These are phyloP conservation scores for Chytridium lagenaria DNA, from an alignment of 371 early-diverging fungal species.

Conservation along the genomic window DNA sequence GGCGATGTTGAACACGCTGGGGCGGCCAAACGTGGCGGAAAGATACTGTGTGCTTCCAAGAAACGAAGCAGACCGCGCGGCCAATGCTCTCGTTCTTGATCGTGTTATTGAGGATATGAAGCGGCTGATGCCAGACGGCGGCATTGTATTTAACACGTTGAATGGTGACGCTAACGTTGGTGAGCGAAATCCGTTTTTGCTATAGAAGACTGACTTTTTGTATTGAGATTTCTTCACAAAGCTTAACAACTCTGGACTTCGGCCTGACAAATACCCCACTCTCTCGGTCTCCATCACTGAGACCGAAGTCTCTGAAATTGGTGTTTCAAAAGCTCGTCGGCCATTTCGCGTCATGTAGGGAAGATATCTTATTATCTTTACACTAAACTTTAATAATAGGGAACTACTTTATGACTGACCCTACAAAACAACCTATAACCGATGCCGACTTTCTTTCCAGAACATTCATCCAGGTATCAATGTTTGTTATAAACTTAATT, in stretches of 20 bases:
- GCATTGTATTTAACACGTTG: slow-evolving; percentile 18
- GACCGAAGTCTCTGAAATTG: slow-evolving; percentile 21
- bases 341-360: slow-evolving; percentile 18
- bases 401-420: slow-evolving; percentile 28
- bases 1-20: slow-evolving; percentile 18
- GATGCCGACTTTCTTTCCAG: background rate
- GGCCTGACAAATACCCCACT: slow-evolving; percentile 16
- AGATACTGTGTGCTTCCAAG: slow-evolving; percentile 13
- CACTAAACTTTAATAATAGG: background rate
- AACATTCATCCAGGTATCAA: slow-evolving; percentile 3
- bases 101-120: slow-evolving; percentile 13
- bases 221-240: slow-evolving; percentile 9
- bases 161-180: slow-evolving; percentile 26
- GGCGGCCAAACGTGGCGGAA: slow-evolving; percentile 7
- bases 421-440: background rate
- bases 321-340: slow-evolving; percentile 18
- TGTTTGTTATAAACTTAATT: background rate
- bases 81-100: background rate
- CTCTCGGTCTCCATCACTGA: slow-evolving; percentile 23
- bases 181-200: background rate
- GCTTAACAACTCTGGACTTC: slow-evolving; percentile 10
- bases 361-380: background rate
- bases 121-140: background rate
- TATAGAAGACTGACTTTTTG: no score
- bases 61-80: slow-evolving; percentile 5